These are phyloP conservation scores for Hibiscus tridactylites DNA, from an alignment of 345 rosid genomes.

Conservation along the genomic window DNA sequence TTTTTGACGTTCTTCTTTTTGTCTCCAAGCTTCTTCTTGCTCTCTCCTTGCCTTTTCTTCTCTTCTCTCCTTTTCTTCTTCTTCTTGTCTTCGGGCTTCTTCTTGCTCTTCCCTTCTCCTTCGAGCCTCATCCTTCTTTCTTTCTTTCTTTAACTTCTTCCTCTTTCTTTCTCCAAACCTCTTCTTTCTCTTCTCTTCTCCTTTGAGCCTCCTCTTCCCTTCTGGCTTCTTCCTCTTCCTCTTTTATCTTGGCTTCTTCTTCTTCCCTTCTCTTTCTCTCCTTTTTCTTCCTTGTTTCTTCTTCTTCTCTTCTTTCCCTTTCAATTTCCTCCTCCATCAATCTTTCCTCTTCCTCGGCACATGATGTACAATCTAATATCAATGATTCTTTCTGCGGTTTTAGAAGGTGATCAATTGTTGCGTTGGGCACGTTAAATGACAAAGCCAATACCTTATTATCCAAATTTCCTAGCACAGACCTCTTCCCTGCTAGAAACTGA, in stretches of 20 bases:
- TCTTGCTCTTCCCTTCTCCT: no score
- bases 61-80: no score
- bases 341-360: slow-evolving; percentile 67
- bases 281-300: slow-evolving; percentile 3
- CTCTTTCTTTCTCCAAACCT: no score
- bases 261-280: background rate
- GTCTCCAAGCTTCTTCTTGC: no score
- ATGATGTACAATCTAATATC: slow-evolving; percentile 68
- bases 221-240: background rate
- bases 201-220: background rate
- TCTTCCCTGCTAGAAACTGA: slow-evolving; percentile 59
- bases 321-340: slow-evolving; percentile 36
- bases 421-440: slow-evolving; percentile 47
- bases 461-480: slow-evolving; percentile 40
- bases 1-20: no score
- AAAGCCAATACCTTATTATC: slow-evolving; percentile 39
- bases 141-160: no score
- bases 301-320: slow-evolving; percentile 21
- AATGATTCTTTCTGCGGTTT: slow-evolving; percentile 32
- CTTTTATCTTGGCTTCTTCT: background rate
- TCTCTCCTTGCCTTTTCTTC: no score
- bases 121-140: no score
- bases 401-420: slow-evolving; percentile 42
- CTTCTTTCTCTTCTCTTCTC: background rate
- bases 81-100: no score